phyloP scores from a whole-genome alignment of 2,329 filamentous ascomycete species.

The Verticillium zaregamsianum region DNA sequence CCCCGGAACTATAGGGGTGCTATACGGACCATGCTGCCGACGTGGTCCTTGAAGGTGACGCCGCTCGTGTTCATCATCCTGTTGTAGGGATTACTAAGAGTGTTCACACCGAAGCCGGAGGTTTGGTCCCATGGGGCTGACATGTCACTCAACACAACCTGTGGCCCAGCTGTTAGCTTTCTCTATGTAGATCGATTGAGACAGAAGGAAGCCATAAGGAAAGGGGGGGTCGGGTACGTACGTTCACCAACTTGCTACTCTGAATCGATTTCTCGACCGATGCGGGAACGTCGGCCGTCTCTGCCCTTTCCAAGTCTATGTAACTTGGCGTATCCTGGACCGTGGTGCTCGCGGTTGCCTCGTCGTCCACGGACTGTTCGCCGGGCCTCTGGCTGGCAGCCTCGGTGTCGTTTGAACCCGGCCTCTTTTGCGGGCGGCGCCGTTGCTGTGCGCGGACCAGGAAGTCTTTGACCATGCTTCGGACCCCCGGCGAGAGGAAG shows the following conservation, averaged over 20 bases:
- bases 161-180: background rate
- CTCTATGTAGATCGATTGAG: background rate
- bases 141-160: conserved; percentile 97
- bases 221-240: conserved; percentile 25
- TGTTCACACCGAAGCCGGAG: conserved; percentile 75
- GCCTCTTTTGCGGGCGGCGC: conserved; percentile 21
- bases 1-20: background rate
- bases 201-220: background rate
- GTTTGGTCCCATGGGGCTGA: conserved; percentile 91
- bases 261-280: conserved; percentile 17
- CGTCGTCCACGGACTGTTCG: conserved; percentile 1
- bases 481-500: conserved; percentile 74
- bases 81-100: conserved; percentile 89
- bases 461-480: conserved; percentile 71
- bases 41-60: conserved; percentile 80
- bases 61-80: conserved; percentile 99
- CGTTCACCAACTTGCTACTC: conserved; percentile 61
- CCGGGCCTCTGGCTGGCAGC: background rate
- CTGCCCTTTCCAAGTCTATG: conserved; percentile 58
- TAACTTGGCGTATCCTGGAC: conserved; percentile 51
- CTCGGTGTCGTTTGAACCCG: conserved; percentile 11
- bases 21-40: conserved; percentile 80
- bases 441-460: conserved; percentile 58
- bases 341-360: conserved; percentile 15
- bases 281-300: conserved; percentile 26